Conservation (phyloP, 2,329 filamentous ascomycete genomes). For the Fusarium acutatum region DNA sequence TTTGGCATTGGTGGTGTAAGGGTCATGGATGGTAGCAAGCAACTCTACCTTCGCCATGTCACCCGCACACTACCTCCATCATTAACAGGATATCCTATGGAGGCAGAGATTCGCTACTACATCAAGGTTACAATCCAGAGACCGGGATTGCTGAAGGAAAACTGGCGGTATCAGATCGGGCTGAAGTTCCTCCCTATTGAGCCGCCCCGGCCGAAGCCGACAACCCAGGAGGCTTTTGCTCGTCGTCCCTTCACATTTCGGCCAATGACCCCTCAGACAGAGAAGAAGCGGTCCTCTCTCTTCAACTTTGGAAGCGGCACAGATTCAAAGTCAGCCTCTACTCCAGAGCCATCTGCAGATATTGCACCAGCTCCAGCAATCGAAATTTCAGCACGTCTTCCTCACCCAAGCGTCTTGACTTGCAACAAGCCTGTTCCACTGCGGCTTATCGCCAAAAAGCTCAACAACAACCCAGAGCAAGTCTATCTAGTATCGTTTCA, state of each 20-base stretch:
- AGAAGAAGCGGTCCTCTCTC: conserved; percentile 65
- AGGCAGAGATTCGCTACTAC: conserved; percentile 93
- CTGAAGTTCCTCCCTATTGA: conserved; percentile 95
- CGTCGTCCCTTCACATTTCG: conserved; percentile 72
- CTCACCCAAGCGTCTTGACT: conserved; percentile 86
- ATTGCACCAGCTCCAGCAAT: conserved; percentile 66
- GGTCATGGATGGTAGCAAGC: conserved; percentile 70
- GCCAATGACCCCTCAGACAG: conserved; percentile 48
- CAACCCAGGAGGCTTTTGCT: conserved; percentile 84
- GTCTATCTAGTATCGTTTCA: conserved; percentile 82
- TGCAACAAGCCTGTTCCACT: conserved; percentile 88
- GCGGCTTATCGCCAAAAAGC: conserved; percentile 79
- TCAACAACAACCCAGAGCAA: conserved; percentile 72
- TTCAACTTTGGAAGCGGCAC: conserved; percentile 57
- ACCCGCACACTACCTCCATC: conserved; percentile 90
- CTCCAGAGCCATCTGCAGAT: conserved; percentile 43
- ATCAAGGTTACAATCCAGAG: conserved; percentile 94
- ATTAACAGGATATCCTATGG: conserved; percentile 82
- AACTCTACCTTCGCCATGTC: conserved; percentile 74
- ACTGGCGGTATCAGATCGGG: conserved; percentile 73
- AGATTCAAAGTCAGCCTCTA: conserved; percentile 37
- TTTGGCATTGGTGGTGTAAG: conserved; percentile 63
- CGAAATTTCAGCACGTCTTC: conserved; percentile 80
- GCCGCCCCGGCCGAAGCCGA: conserved; percentile 74
- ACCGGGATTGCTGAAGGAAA: conserved; percentile 90